Conservation (phyloP, 164 flowering plant species). For the Chimonanthus salicifolius region DNA sequence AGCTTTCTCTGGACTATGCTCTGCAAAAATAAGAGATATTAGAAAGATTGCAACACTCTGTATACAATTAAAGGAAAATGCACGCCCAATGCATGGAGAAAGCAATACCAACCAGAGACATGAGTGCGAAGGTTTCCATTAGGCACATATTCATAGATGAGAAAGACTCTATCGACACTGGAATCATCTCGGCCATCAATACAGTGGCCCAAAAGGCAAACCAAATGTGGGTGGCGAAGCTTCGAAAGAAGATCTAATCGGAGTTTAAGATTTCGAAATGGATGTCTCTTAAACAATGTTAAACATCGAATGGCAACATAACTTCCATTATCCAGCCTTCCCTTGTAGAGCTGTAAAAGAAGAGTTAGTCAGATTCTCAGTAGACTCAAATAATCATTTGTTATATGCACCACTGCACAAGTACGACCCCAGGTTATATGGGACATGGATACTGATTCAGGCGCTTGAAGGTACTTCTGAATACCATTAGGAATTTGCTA, state of each 20-base stretch:
- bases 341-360: slow-evolving; percentile 68
- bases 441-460: too few relatives aligned
- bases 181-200: slow-evolving; percentile 54
- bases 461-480: too few relatives aligned
- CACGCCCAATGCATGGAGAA: not conserved
- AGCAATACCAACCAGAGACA: slow-evolving; percentile 52
- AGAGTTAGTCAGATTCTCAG: not conserved
- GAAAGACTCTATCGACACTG: slow-evolving; percentile 43
- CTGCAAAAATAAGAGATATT: slow-evolving; percentile 27
- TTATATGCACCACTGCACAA: too few relatives aligned
- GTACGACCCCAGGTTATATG: too few relatives aligned
- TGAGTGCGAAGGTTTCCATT: slow-evolving; percentile 57
- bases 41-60: not conserved
- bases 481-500: too few relatives aligned
- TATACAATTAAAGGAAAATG: not conserved
- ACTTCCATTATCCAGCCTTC: slow-evolving; percentile 72
- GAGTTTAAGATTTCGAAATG: slow-evolving; percentile 59
- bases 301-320: slow-evolving; percentile 59
- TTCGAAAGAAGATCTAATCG: slow-evolving; percentile 72
- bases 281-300: slow-evolving; percentile 43
- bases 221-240: slow-evolving; percentile 82
- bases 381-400: not conserved
- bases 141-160: slow-evolving; percentile 73
- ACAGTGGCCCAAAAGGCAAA: slow-evolving; percentile 75
- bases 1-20: slow-evolving; percentile 41